A percentile compares a stretch with the other conserved stretches of the same genome.
phyloP scores from a whole-genome alignment of 192 early-diverging fungal genomes.

The Mortierella antarctica region DNA sequence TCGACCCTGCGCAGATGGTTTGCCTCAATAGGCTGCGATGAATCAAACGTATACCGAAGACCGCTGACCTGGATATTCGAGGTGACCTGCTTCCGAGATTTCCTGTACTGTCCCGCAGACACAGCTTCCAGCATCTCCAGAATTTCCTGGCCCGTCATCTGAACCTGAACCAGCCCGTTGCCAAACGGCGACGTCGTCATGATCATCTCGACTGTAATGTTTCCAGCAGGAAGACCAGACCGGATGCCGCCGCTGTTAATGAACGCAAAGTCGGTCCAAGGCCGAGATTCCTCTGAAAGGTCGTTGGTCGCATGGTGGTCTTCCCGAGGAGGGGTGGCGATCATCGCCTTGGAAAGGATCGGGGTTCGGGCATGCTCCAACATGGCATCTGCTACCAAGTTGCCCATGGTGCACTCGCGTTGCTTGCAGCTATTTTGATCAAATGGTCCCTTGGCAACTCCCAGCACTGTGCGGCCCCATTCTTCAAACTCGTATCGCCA shows the following conservation, averaged over 20 bases:
- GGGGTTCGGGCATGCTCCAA: conserved; percentile 43
- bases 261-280: conserved; percentile 61
- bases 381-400: conserved; percentile 76
- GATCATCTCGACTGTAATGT: conserved; percentile 67
- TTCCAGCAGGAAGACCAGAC: conserved; percentile 59
- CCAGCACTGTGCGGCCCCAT: conserved; percentile 57
- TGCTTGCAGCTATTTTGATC: conserved; percentile 51
- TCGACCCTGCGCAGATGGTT: conserved; percentile 14
- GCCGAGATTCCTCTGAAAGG: not conserved
- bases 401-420: conserved; percentile 70
- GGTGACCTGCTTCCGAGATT: conserved; percentile 53
- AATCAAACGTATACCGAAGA: conserved; percentile 58
- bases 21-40: conserved; percentile 16
- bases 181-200: conserved; percentile 73
- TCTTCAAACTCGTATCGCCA: conserved; percentile 62
- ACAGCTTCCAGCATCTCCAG: conserved; percentile 61
- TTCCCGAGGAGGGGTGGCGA: no score
- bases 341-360: not conserved
- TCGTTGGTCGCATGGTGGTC: not conserved
- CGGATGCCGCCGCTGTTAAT: conserved; percentile 76
- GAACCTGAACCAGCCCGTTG: conserved; percentile 61
- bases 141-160: conserved; percentile 65
- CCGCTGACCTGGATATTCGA: conserved; percentile 72
- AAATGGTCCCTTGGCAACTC: conserved; percentile 56
- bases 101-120: conserved; percentile 39